phyloP scores from a whole-genome alignment of 1,139 yeast genomes.

The Meyerozyma guilliermondii region DNA sequence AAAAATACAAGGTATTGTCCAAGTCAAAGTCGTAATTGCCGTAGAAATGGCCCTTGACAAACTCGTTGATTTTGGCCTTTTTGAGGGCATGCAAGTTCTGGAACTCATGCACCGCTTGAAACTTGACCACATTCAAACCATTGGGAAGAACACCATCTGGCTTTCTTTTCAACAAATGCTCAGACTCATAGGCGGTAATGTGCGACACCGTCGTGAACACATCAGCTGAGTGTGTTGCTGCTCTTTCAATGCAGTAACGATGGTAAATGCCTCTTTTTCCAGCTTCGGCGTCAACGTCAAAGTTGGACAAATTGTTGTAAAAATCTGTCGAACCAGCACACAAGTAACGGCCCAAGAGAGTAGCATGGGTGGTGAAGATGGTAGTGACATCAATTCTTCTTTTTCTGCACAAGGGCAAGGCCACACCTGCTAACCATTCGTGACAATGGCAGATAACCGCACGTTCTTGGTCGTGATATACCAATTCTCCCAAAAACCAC shows the following conservation, averaged over 20 bases:
- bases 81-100: constrained; percentile 91
- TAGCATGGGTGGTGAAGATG: constrained; percentile 96
- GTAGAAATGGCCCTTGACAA: constrained; percentile 93
- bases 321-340: constrained; percentile 97
- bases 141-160: constrained; percentile 98
- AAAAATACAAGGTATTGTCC: constrained; percentile 89
- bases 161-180: constrained; percentile 86
- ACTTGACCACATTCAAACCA: constrained; percentile 92
- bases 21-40: constrained; percentile 94
- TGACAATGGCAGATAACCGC: constrained; percentile 95
- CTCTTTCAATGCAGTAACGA: constrained; percentile 92
- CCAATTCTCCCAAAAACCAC: constrained; percentile 95
- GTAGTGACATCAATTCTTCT: constrained; percentile 92
- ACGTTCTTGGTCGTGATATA: constrained; percentile 71
- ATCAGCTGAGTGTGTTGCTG: constrained; percentile 94
- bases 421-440: constrained; percentile 98
- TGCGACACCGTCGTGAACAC: constrained; percentile 97
- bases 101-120: constrained; percentile 96
- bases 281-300: constrained; percentile 97
- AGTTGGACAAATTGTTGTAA: constrained; percentile 82
- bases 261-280: constrained; percentile 97
- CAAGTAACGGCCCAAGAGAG: constrained; percentile 86
- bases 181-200: constrained; percentile 92
- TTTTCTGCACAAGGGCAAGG: constrained; percentile 86
- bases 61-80: constrained; percentile 90